Base-by-base conservation (phyloP, 2,329 filamentous ascomycete genomes). In the Chaetomiaceae sp. region DNA sequence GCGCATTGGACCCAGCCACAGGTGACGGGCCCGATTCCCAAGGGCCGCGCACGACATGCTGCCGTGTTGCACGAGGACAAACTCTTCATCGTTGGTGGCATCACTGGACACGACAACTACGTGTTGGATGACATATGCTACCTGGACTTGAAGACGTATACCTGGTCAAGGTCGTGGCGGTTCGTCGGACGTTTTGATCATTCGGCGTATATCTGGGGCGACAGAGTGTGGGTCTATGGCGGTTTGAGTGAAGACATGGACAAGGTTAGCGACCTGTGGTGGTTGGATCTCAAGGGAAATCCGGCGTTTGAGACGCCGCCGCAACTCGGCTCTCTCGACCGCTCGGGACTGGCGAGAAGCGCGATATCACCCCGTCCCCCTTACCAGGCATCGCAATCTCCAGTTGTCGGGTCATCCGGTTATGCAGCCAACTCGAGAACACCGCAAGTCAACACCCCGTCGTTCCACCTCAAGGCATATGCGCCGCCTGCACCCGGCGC, bases 91-190 rank as follows among this genome's bases (percentile, higher is more conserved):
- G 85, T 95, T 54, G 94, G 94, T 52, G 94, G 94, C n/a, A 89
- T 97, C 62, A 95, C 90, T 5, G 92, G 91, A 2, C 87, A 92
- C 61, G 90, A 94, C 61, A 96, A 90, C 66, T 86, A 89, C 62
- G 91, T 97, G 21, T 77, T 97, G 44, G 92, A 97, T 67, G 94
- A 99, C 66, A 90, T 99, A 46, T 96, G 90, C 73, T 99, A 95
- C 66, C 80, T 99, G 44, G 94, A 99, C 67, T 76, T 99, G 42
- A 96, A 95, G 74, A 97, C 94, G 2, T 96, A 90, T 78, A 96
- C 91, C 0, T 99, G 94, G 94, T 97, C 92, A 51, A 85, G 90
- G 53, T 86, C 90, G 36, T 99, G 94, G 94, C 88, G 86, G 56
- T 99, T 99, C 67, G 91, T 96, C 23, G 86, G 89, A 44, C 84